These are phyloP conservation scores for Terfezia claveryi DNA, from an alignment of 495 filamentous ascomycete species.

Conservation along the genomic window DNA sequence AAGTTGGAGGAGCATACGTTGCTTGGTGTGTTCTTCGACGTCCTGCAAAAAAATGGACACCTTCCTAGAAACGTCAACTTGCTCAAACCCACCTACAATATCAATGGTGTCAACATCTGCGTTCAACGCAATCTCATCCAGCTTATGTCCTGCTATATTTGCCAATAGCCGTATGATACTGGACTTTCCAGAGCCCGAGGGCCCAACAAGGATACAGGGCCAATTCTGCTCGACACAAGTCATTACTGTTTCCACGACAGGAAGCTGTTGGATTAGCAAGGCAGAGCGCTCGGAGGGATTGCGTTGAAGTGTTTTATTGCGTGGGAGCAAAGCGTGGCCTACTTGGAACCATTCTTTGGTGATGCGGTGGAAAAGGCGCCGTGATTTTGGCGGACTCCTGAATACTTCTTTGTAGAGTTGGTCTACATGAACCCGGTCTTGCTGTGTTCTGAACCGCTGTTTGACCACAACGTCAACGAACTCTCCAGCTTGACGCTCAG, in stretches of 20 bases:
- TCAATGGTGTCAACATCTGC: constrained; percentile 92
- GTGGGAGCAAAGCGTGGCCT: constrained; percentile 46
- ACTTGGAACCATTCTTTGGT: constrained; percentile 51
- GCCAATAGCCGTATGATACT: constrained; percentile 59
- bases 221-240: constrained; percentile 66
- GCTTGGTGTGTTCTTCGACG: neutral
- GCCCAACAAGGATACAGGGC: constrained; percentile 71
- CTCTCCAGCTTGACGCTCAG: constrained; percentile 33
- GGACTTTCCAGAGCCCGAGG: constrained; percentile 73
- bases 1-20: neutral
- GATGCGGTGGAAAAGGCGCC: constrained; percentile 35
- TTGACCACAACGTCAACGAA: constrained; percentile 65
- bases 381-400: constrained; percentile 18
- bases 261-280: constrained; percentile 34
- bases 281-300: constrained; percentile 33
- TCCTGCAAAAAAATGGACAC: constrained; percentile 32
- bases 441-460: constrained; percentile 60
- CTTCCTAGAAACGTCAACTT: constrained; percentile 58
- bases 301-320: constrained; percentile 35
- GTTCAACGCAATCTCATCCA: constrained; percentile 66
- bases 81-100: constrained; percentile 87
- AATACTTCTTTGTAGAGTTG: constrained; percentile 40
- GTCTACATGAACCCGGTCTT: constrained; percentile 41
- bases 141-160: constrained; percentile 42
- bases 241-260: constrained; percentile 63